These are phyloP conservation scores for Fagus sylvatica DNA, from an alignment of 306 rosid species.

Conservation along the genomic window DNA sequence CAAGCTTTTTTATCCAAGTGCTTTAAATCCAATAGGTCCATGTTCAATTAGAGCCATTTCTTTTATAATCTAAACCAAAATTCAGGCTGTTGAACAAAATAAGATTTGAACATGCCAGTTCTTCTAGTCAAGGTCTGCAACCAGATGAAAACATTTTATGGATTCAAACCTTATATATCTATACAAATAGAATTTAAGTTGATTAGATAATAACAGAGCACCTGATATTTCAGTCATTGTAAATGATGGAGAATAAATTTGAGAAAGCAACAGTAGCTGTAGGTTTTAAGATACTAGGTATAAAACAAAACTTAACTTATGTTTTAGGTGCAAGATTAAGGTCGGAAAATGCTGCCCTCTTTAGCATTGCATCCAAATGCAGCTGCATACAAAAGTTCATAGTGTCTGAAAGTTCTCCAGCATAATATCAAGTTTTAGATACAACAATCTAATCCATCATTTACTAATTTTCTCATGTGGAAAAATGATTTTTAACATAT, in stretches of 20 bases:
- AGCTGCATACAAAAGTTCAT: background rate
- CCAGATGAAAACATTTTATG: background rate
- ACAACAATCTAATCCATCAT: background rate
- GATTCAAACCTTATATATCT: background rate
- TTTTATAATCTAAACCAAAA: background rate
- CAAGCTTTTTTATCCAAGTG: slow-evolving; percentile 2
- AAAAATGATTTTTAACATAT: slow-evolving; percentile 2
- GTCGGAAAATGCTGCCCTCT: background rate
- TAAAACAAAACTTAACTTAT: background rate
- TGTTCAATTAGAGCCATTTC: slow-evolving; percentile 1
- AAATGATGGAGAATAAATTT: background rate
- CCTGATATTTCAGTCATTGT: background rate
- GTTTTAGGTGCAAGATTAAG: background rate
- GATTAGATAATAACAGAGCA: background rate
- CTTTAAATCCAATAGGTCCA: slow-evolving; percentile 6
- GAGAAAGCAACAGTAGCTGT: background rate
- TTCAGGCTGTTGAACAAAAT: background rate
- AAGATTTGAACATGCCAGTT: background rate
- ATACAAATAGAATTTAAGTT: background rate
- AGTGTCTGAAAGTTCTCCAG: background rate
- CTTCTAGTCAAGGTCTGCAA: slow-evolving; percentile 1
- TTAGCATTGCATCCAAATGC: background rate
- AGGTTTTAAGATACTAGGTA: background rate
- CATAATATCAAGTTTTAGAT: background rate
- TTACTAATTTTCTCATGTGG: background rate